Percentiles rank a stretch among this genome's conserved stretches.
Evolutionary conservation across 495 filamentous ascomycete genomes (phyloP).

Genomic region (Penicillium fimorum): DNA sequence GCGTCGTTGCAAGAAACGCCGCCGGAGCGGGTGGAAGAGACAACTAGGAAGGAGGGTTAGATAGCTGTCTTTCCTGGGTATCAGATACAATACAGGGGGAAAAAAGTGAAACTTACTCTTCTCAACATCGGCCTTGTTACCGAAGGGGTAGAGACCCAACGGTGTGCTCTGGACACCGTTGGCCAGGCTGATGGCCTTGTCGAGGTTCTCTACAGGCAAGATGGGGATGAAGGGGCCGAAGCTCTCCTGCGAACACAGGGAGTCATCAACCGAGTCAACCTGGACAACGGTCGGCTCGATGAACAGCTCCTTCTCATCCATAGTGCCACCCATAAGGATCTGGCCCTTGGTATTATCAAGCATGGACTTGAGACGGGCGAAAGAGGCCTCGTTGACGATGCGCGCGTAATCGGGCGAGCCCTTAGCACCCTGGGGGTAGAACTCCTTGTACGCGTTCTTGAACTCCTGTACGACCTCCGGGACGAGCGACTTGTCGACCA

Average conservation of each 20-base stretch:
- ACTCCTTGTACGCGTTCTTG: slow-evolving; percentile 68
- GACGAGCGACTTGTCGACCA: slow-evolving; percentile 74
- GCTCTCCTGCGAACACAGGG: slow-evolving; percentile 74
- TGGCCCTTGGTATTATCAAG: slow-evolving; percentile 77
- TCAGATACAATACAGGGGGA: background rate
- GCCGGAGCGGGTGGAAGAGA: slow-evolving; percentile 61
- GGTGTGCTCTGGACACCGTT: slow-evolving; percentile 77
- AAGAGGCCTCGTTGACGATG: slow-evolving; percentile 76
- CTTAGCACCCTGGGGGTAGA: slow-evolving; percentile 80
- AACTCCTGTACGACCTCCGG: slow-evolving; percentile 71
- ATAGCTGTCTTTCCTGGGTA: background rate
- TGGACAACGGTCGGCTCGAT: slow-evolving; percentile 85
- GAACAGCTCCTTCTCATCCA: slow-evolving; percentile 74
- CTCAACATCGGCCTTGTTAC: slow-evolving; percentile 68
- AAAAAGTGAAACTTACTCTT: slow-evolving; percentile 46
- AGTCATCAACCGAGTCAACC: slow-evolving; percentile 71
- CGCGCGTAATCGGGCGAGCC: slow-evolving; percentile 69
- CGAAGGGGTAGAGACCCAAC: slow-evolving; percentile 80
- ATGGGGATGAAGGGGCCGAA: slow-evolving; percentile 89
- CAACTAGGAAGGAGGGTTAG: slow-evolving; percentile 50
- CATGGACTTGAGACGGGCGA: slow-evolving; percentile 83
- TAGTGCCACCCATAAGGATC: slow-evolving; percentile 79
- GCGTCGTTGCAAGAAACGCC: slow-evolving; percentile 80
- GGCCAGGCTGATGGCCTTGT: slow-evolving; percentile 76
- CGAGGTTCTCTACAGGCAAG: slow-evolving; percentile 67